Evolutionary conservation across 352 stramenopile species (phyloP).

Genomic region (Globisporangium uncinulatum): DNA sequence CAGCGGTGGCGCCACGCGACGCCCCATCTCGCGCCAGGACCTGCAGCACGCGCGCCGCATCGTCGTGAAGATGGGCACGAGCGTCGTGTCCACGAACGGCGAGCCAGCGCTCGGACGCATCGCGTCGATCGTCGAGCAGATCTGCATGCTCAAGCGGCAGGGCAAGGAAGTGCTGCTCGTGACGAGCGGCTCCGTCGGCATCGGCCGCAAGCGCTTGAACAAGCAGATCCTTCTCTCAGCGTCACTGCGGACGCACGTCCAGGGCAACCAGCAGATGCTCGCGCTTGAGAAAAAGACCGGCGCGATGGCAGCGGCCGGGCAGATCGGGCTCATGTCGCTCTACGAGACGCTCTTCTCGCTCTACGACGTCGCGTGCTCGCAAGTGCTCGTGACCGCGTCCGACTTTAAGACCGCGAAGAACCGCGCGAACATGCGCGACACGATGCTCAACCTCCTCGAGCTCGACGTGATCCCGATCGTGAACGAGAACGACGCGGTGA

Average conservation of each 20-base stretch:
- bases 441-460: constrained; percentile 89
- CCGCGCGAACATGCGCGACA: constrained; percentile 82
- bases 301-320: constrained; percentile 88
- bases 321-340: constrained; percentile 97
- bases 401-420: constrained; percentile 86
- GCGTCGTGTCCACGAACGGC: constrained; percentile 92
- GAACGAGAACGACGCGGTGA: constrained; percentile 99
- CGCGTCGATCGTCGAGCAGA: constrained; percentile 91
- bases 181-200: constrained; percentile 90
- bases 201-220: constrained; percentile 91
- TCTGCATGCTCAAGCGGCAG: constrained; percentile 89
- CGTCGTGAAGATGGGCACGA: constrained; percentile 95
- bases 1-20: constrained; percentile 17
- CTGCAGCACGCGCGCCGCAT: constrained; percentile 84
- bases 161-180: constrained; percentile 89
- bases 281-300: constrained; percentile 85
- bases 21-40: constrained; percentile 57
- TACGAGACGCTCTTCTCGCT: constrained; percentile 96
- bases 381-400: constrained; percentile 79
- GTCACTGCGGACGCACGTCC: constrained; percentile 82
- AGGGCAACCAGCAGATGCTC: constrained; percentile 88
- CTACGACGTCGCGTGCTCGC: constrained; percentile 92
- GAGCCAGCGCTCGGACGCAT: constrained; percentile 89
- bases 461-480: constrained; percentile 98
- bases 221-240: constrained; percentile 91